phyloP scores from a whole-genome alignment of 1,284 basidiomycete species.

The Cryptococcus floricola region DNA sequence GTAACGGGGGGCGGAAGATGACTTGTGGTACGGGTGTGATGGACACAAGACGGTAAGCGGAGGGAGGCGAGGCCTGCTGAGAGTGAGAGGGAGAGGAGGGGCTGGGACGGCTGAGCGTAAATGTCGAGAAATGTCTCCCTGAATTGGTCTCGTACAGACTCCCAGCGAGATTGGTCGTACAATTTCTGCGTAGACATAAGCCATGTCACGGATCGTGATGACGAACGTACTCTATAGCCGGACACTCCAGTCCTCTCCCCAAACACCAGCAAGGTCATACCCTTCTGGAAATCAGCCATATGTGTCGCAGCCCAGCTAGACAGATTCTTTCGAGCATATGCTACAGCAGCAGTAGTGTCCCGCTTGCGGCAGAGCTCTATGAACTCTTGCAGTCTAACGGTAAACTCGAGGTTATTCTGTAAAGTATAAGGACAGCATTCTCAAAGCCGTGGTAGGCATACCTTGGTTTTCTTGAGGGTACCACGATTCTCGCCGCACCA shows the following conservation, averaged over 20 bases:
- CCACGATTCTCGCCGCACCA: constrained; percentile 98
- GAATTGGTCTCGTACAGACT: constrained; percentile 67
- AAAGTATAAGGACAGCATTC: background rate
- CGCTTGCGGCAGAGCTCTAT: constrained; percentile 77
- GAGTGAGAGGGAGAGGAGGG: constrained; percentile 76
- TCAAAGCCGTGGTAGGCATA: constrained; percentile 39
- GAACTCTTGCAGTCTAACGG: constrained; percentile 90
- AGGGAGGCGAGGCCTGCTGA: constrained; percentile 83
- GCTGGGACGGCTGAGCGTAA: constrained; percentile 78
- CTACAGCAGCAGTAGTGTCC: constrained; percentile 72
- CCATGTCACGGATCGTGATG: background rate
- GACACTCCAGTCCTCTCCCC: constrained; percentile 44
- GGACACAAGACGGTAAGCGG: constrained; percentile 69
- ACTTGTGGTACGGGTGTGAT: constrained; percentile 28
- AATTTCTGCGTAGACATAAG: constrained; percentile 57
- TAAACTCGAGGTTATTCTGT: constrained; percentile 94
- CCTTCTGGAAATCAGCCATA: constrained; percentile 68
- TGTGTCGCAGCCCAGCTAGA: constrained; percentile 77
- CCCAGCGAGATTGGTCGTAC: constrained; percentile 76
- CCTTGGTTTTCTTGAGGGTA: constrained; percentile 84
- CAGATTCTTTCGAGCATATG: constrained; percentile 78
- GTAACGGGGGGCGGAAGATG: background rate
- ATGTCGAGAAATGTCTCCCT: constrained; percentile 77
- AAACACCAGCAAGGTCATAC: constrained; percentile 72
- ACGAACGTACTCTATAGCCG: constrained; percentile 44